phyloP scores from a whole-genome alignment of 1,139 yeast species.

The Pichia sp. region DNA sequence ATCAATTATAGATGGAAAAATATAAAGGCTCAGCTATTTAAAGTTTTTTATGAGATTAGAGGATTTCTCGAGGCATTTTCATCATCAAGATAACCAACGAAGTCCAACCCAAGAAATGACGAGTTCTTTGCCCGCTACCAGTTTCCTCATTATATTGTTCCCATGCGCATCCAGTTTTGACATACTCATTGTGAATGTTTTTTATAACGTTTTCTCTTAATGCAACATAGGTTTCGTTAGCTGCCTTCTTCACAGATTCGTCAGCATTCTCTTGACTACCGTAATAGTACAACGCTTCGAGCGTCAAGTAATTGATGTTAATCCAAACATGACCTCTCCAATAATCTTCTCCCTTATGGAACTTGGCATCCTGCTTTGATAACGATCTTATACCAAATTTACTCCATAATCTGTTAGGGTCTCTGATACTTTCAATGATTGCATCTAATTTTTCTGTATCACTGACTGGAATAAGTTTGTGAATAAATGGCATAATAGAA shows the following conservation, averaged over 20 bases:
- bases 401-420: conserved; percentile 75
- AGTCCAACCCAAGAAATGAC: conserved; percentile 94
- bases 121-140: conserved; percentile 78
- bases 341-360: conserved; percentile 80
- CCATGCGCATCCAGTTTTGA: conserved; percentile 77
- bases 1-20: neutral
- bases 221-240: conserved; percentile 47
- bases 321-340: conserved; percentile 98
- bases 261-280: conserved; percentile 29
- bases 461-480: conserved; percentile 61
- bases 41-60: neutral
- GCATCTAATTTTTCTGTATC: conserved; percentile 47
- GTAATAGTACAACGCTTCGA: conserved; percentile 67
- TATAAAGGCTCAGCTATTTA: conserved; percentile 1
- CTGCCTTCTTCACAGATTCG: conserved; percentile 34
- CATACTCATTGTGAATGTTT: conserved; percentile 67
- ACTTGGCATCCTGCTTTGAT: conserved; percentile 60
- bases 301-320: conserved; percentile 76
- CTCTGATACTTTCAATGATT: conserved; percentile 53
- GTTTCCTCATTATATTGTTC: conserved; percentile 81
- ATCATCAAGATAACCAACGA: conserved; percentile 75
- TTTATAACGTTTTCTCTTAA: conserved; percentile 63
- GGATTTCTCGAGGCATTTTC: conserved; percentile 58
- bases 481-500: conserved; percentile 77
- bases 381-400: conserved; percentile 78